Percentiles rank a stretch among this genome's conserved stretches.
Evolutionary conservation across 805 yeast species (phyloP).

Genomic region (Torulaspora franciscae): DNA sequence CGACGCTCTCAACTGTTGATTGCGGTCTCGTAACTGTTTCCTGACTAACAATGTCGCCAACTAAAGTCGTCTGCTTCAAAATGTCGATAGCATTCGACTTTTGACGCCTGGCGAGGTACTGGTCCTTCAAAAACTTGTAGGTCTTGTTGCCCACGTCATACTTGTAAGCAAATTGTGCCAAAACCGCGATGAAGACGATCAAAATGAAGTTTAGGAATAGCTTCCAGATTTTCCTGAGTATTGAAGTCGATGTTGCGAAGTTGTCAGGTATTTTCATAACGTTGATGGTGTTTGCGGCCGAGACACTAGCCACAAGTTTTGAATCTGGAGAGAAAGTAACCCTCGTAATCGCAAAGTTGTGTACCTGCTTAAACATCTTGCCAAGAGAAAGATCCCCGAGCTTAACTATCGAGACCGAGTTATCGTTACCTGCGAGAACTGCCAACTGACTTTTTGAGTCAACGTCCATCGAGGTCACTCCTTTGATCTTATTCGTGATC

Average conservation of each 20-base stretch:
- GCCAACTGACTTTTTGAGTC: conserved; percentile 32
- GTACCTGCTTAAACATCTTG: conserved; percentile 55
- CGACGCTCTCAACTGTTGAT: conserved; percentile 7
- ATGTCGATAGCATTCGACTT: conserved; percentile 16
- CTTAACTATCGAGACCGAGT: conserved; percentile 55
- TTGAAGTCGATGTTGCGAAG: conserved; percentile 36
- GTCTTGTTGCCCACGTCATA: conserved; percentile 24
- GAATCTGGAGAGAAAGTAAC: conserved; percentile 68
- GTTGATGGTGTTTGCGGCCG: conserved; percentile 71
- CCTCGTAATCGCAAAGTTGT: conserved; percentile 71
- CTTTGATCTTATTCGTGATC: conserved; percentile 40
- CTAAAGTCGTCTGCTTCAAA: conserved; percentile 20
- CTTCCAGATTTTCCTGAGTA: conserved; percentile 21
- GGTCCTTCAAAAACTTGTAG: conserved; percentile 17
- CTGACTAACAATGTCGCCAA: conserved; percentile 20
- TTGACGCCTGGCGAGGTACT: conserved; percentile 18
- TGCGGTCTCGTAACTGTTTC: conserved; percentile 12
- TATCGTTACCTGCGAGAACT: conserved; percentile 50
- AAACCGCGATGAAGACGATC: conserved; percentile 23
- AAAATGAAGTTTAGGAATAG: conserved; percentile 27
- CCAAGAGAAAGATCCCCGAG: conserved; percentile 48
- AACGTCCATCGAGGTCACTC: conserved; percentile 52
- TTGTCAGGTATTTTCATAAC: conserved; percentile 56
- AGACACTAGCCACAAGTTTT: conserved; percentile 59
- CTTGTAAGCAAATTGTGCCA: conserved; percentile 25